A percentile compares a stretch with the other conserved stretches of the same genome.
Evolutionary conservation across 2,329 filamentous ascomycete genomes (phyloP).

Genomic region (Scytalidium lignicola): DNA sequence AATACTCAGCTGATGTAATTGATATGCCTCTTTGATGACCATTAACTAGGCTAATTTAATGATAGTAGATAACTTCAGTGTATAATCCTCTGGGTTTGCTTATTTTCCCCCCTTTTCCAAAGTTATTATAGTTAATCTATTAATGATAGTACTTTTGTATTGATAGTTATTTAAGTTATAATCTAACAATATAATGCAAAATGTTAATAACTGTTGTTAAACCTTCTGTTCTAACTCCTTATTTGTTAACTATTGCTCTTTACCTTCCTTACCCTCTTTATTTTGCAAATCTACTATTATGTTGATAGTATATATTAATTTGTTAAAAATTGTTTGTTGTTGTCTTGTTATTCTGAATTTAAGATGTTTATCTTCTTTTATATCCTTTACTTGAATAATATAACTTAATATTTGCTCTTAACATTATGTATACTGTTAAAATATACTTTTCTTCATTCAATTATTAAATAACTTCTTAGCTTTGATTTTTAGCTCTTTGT

Average conservation of each 20-base stretch:
- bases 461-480: slow-evolving; percentile 1
- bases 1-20: too few species aligned
- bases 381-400: not conserved
- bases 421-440: not conserved
- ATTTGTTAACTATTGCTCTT: not conserved
- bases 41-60: too few species aligned
- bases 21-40: too few species aligned
- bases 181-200: too few species aligned
- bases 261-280: not conserved
- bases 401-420: slow-evolving; percentile 2
- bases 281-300: not conserved
- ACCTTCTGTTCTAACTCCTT: too few species aligned
- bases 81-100: too few species aligned
- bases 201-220: too few species aligned
- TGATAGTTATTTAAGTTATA: not conserved
- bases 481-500: not conserved
- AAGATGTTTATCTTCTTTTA: not conserved
- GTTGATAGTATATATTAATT: not conserved
- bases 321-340: not conserved
- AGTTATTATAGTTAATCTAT: too few species aligned
- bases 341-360: not conserved
- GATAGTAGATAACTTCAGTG: too few species aligned
- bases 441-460: not conserved
- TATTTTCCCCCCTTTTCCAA: too few species aligned
- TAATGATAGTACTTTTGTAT: not conserved